Conservation (phyloP, 495 filamentous ascomycete genomes). For the Xylaria telfairii region DNA sequence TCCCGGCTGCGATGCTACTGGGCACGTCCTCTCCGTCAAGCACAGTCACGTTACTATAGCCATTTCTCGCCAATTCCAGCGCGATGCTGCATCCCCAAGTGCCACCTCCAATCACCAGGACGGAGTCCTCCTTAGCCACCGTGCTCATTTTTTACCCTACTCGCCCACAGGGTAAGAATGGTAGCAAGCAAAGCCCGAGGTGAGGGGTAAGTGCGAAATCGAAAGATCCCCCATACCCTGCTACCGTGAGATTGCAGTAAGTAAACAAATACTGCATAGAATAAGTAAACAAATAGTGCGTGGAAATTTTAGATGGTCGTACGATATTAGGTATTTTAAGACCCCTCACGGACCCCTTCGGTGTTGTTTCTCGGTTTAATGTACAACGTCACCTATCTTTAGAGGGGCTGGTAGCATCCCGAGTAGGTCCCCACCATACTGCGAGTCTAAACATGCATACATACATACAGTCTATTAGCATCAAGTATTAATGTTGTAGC, state of each 20-base stretch:
- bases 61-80: slow-evolving; percentile 56
- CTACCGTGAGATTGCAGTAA: not conserved
- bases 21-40: slow-evolving; percentile 53
- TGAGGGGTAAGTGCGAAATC: not conserved
- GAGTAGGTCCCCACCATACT: not conserved
- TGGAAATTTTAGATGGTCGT: not conserved
- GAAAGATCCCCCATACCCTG: not conserved
- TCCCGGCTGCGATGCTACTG: slow-evolving; percentile 57
- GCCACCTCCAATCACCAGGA: slow-evolving; percentile 51
- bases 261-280: too few species aligned
- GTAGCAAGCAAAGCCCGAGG: not conserved
- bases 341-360: not conserved
- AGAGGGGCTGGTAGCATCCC: not conserved
- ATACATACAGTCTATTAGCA: not conserved
- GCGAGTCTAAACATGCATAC: not conserved
- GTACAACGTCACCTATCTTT: not conserved
- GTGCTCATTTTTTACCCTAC: not conserved
- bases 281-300: too few species aligned
- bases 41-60: slow-evolving; percentile 55
- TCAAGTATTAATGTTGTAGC: not conserved
- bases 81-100: slow-evolving; percentile 61
- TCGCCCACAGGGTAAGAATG: not conserved
- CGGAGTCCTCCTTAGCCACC: slow-evolving; percentile 12
- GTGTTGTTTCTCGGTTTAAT: not conserved
- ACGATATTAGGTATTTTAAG: not conserved